These are phyloP conservation scores for Wilhelminamyces savonicus DNA, from an alignment of 805 yeast genomes.

Conservation along the genomic window DNA sequence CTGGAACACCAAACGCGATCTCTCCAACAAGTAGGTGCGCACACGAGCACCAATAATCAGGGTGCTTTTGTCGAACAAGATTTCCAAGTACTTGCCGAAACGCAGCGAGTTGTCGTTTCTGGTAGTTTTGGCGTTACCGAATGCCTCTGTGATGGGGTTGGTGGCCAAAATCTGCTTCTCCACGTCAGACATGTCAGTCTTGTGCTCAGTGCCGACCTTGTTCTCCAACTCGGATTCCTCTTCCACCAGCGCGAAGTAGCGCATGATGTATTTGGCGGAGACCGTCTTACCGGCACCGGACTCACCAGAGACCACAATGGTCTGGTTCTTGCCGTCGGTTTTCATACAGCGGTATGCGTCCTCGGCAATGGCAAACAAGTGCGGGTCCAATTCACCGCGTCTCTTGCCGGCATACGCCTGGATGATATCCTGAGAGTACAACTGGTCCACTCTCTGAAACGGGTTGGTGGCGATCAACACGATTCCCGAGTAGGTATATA, in stretches of 20 bases:
- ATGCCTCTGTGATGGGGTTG: constrained; percentile 95
- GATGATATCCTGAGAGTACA: constrained; percentile 86
- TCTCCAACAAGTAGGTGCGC: constrained; percentile 85
- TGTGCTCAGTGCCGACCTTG: constrained; percentile 29
- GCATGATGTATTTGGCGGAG: constrained; percentile 93
- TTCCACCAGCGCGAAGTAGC: constrained; percentile 94
- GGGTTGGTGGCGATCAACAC: constrained; percentile 96
- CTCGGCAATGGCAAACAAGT: constrained; percentile 94
- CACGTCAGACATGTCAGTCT: constrained; percentile 74
- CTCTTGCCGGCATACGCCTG: constrained; percentile 92
- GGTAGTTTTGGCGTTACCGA: constrained; percentile 97
- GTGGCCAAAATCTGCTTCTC: constrained; percentile 95
- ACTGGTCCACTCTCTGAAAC: constrained; percentile 84
- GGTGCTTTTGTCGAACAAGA: constrained; percentile 67
- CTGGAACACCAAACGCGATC: constrained; percentile 92
- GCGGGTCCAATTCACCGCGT: constrained; percentile 95
- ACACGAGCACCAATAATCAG: constrained; percentile 92
- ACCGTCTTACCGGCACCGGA: constrained; percentile 99
- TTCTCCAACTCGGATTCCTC: constrained; percentile 29
- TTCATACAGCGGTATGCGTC: constrained; percentile 96
- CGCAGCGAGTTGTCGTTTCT: constrained; percentile 97
- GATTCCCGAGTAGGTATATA: constrained; percentile 94
- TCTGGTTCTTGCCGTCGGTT: constrained; percentile 77
- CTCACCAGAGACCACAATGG: constrained; percentile 95
- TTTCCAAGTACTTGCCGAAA: constrained; percentile 93